Percentiles rank a stretch among this genome's conserved stretches.
Evolutionary conservation across 108 stramenopile species (phyloP).

Genomic region (Cyclotella kingstonii): DNA sequence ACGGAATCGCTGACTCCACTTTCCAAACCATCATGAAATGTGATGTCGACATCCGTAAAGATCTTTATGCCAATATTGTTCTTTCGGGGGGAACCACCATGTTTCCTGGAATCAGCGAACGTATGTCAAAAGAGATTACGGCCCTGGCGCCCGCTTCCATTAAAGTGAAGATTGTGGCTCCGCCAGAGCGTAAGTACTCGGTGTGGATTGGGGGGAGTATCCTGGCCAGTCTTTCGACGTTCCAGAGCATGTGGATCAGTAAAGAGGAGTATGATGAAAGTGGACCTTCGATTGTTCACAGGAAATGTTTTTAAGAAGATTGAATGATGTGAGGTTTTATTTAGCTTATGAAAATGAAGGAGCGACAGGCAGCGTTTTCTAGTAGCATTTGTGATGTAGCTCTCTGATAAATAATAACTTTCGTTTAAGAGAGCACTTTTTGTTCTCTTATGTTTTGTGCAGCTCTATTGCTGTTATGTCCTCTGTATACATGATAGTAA

Average conservation of each 20-base stretch:
- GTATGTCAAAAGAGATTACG: slow-evolving; percentile 99
- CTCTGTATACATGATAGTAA: too few species aligned
- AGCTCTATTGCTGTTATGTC: too few species aligned
- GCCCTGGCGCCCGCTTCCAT: slow-evolving; percentile 92
- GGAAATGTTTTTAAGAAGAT: slow-evolving; percentile 86
- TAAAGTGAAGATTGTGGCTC: slow-evolving; percentile 99
- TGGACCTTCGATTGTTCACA: slow-evolving; percentile 98
- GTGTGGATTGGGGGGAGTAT: slow-evolving; percentile 99
- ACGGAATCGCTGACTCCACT: slow-evolving; percentile 96
- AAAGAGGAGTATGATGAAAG: slow-evolving; percentile 99
- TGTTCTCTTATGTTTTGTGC: too few species aligned
- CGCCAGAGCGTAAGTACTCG: slow-evolving; percentile 99
- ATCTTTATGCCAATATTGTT: slow-evolving; percentile 93
- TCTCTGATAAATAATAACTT: too few species aligned
- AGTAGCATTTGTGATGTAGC: too few species aligned
- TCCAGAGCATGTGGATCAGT: slow-evolving; percentile 99
- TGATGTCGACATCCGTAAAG: slow-evolving; percentile 99
- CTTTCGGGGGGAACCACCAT: slow-evolving; percentile 96
- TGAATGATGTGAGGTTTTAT: too few species aligned
- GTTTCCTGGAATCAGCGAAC: slow-evolving; percentile 99
- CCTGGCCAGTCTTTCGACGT: slow-evolving; percentile 96
- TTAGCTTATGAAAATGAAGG: not conserved
- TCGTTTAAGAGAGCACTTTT: too few species aligned
- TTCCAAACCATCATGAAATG: slow-evolving; percentile 99
- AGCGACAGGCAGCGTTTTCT: too few species aligned